Percentiles rank a stretch among this genome's conserved stretches.
These are phyloP conservation scores for Fusarium nanum DNA, from an alignment of 2,329 filamentous ascomycete species.

Conservation along the genomic window DNA sequence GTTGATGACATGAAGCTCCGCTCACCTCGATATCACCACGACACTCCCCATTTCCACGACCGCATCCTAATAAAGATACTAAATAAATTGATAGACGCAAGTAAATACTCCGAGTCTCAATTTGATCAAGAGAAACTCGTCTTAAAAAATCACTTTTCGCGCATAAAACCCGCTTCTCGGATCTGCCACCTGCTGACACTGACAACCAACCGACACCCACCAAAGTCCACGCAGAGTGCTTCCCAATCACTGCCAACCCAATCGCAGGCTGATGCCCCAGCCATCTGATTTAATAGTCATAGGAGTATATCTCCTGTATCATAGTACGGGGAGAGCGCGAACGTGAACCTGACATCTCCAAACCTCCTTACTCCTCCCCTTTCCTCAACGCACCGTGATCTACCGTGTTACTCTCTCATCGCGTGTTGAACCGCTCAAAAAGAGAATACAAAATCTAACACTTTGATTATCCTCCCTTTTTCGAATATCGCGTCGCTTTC, in stretches of 20 bases:
- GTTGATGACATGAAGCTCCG: not conserved
- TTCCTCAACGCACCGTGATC: slow-evolving; percentile 9
- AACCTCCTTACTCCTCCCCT: not conserved
- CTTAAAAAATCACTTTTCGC: not conserved
- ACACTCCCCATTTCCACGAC: not conserved
- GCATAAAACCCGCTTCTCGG: not conserved
- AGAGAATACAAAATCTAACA: not conserved
- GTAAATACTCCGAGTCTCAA: rapidly evolving
- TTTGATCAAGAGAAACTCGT: not conserved
- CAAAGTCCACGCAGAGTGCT: not conserved
- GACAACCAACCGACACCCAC: slow-evolving; percentile 3
- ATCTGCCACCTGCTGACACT: slow-evolving; percentile 22
- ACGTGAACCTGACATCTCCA: not conserved
- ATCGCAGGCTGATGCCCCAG: slow-evolving; percentile 9
- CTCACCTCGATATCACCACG: not conserved
- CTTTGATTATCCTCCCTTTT: not conserved
- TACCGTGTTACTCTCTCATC: slow-evolving; percentile 12
- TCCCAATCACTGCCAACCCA: not conserved
- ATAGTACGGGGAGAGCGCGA: not conserved
- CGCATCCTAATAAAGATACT: not conserved
- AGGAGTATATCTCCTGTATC: not conserved
- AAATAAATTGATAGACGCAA: not conserved
- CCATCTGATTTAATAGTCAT: not conserved
- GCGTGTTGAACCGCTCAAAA: slow-evolving; percentile 5
- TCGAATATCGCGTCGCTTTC: not conserved